A percentile compares a stretch with the other conserved stretches of the same genome.
Conservation (phyloP, 2,329 filamentous ascomycete genomes). For the Xylariaceae sp. region DNA sequence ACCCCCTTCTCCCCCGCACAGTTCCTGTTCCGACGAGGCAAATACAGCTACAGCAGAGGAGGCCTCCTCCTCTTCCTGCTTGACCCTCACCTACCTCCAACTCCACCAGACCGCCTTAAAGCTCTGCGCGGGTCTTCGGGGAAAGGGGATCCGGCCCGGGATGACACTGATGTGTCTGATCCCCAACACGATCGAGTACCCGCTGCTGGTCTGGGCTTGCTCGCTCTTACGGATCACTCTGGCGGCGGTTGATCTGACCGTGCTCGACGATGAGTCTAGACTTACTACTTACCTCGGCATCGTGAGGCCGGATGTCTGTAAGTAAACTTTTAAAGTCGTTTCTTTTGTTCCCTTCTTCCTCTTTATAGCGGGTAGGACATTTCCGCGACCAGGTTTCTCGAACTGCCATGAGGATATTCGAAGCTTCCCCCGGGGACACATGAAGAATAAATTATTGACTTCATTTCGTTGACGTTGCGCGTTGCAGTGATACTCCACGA, state of each 20-base stretch:
- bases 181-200: constrained; percentile 10
- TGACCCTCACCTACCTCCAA: not conserved
- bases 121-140: not conserved
- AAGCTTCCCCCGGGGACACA: too few relatives aligned
- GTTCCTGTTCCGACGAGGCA: too few relatives aligned
- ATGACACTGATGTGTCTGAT: constrained; percentile 8
- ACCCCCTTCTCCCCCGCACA: too few relatives aligned
- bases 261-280: constrained; percentile 5
- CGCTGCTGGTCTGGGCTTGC: constrained; percentile 13
- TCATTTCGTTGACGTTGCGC: too few relatives aligned
- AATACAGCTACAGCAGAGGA: not conserved
- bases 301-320: constrained; percentile 8
- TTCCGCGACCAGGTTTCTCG: too few relatives aligned
- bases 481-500: constrained; percentile 8
- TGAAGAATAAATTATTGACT: too few relatives aligned
- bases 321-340: too few relatives aligned
- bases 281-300: constrained; percentile 2
- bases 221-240: constrained; percentile 10
- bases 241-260: constrained; percentile 1
- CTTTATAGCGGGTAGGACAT: too few relatives aligned
- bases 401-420: too few relatives aligned
- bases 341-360: too few relatives aligned
- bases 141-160: not conserved
- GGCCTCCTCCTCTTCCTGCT: not conserved
- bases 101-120: not conserved